Evolutionary conservation across 345 rosid genomes (phyloP), one percentile per base, ranked within the genome.

Genomic region (Euphorbia peplus): DNA sequence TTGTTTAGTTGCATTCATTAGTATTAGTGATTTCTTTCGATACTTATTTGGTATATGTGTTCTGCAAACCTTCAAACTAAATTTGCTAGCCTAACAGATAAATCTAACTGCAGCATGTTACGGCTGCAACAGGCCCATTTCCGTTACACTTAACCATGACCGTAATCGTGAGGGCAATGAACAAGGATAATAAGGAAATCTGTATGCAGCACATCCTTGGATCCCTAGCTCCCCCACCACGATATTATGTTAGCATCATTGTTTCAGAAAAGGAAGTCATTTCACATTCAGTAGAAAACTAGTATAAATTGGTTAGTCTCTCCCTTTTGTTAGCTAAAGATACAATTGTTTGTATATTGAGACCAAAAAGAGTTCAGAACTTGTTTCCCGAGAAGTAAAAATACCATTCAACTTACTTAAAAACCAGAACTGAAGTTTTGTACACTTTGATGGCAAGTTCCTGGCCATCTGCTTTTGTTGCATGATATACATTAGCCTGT

Each of bases 401-500:
- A 62, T 9, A 53, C 14, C 66, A 4, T 4, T 12, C 19, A 16
- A 73, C 95, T 84, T 76, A 93, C 97, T 93, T 93, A 78, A 91
- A 93, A 72, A 89, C 91, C 67, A 93, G 71, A 75, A 93, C 79
- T 4, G 97, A 93, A 57, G 98, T 93, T 81, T 91, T 93, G 87
- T 91, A 93, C 35, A 93, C 92, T 83, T 93, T 89, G 56, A 91
- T 84, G 7, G 98, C 98, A 64, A 93, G 84, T 72, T 93, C 98
- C 70, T 78, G 84, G 42, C 96, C 92, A 57, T 89, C 90, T 63
- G 88, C 76, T 85, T 84, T 93, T 28, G 98, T 89, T 48, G 97
- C 97, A 74, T 91, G 97, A 82, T 91, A 93, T 28, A 90, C 98
- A 88, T 93, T 91, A 54, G 98, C 98, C 99, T 93, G 81, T 26